Percentiles rank a stretch among this genome's conserved stretches.
These are phyloP conservation scores for Mortierella claussenii DNA, from an alignment of 192 early-diverging fungal genomes.

Conservation along the genomic window DNA sequence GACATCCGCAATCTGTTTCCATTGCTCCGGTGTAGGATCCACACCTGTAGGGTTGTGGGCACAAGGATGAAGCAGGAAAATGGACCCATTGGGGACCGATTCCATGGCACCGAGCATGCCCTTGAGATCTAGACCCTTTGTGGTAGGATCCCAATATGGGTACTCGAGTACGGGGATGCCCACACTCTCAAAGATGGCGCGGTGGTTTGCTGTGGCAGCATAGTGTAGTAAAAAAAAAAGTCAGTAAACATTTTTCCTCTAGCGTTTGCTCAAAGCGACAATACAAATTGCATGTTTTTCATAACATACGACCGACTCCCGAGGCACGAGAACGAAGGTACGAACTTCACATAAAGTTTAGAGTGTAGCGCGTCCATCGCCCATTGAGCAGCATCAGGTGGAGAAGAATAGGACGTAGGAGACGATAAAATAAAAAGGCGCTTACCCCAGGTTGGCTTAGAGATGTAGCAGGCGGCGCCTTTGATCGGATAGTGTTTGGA, in stretches of 20 bases:
- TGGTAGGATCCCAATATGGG: conserved; percentile 87
- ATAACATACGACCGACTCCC: too few relatives aligned
- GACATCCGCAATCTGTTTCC: conserved; percentile 88
- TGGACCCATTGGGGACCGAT: conserved; percentile 79
- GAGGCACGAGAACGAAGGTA: too few relatives aligned
- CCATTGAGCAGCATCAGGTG: not conserved
- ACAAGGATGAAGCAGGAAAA: conserved; percentile 94
- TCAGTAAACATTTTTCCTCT: not conserved
- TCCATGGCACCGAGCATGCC: conserved; percentile 77
- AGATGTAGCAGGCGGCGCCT: conserved; percentile 80
- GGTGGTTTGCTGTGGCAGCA: conserved; percentile 62
- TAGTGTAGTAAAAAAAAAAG: conserved; percentile 1
- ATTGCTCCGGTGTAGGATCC: conserved; percentile 94
- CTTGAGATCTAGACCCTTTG: conserved; percentile 80
- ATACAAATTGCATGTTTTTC: too few relatives aligned
- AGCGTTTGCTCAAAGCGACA: too few relatives aligned
- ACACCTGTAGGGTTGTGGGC: conserved; percentile 99
- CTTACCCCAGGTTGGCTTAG: conserved; percentile 96
- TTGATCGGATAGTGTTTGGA: conserved; percentile 69
- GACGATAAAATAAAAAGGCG: not conserved
- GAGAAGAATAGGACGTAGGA: not conserved
- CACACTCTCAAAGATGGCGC: conserved; percentile 84
- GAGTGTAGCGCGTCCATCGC: too few relatives aligned
- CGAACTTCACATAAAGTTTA: too few relatives aligned
- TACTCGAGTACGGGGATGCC: conserved; percentile 89